phyloP scores from a whole-genome alignment of 257 asterid species.

The Solanum tarapatanum region DNA sequence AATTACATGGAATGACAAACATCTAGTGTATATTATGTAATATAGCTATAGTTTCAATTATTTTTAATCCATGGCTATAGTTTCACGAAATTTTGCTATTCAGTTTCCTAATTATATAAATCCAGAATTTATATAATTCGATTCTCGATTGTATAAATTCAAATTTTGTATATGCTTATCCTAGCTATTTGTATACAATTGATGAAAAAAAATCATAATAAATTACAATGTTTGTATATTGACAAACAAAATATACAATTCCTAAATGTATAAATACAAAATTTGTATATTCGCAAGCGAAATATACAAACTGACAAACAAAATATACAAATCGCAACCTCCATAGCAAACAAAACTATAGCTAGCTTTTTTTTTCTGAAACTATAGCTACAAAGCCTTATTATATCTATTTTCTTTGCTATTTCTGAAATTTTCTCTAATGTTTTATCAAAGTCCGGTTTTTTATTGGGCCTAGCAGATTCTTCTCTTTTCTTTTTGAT shows the following conservation, averaged over 20 bases:
- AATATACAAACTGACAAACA: no score
- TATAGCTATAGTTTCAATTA: no score
- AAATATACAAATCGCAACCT: neutral
- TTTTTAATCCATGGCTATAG: neutral
- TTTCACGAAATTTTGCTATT: neutral
- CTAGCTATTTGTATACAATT: neutral
- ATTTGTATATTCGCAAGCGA: no score
- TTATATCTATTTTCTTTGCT: no score
- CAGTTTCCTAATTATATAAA: neutral
- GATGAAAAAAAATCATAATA: neutral
- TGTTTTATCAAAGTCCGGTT: neutral
- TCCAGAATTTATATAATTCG: no score
- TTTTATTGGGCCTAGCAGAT: neutral
- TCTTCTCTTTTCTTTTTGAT: neutral
- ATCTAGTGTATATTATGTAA: neutral
- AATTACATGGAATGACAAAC: neutral
- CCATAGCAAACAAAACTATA: neutral
- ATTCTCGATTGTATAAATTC: no score
- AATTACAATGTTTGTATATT: no score
- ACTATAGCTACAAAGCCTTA: neutral
- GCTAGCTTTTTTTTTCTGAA: fast-evolving
- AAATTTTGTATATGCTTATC: neutral
- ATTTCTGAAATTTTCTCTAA: neutral
- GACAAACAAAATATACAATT: neutral
- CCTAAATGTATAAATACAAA: no score